Evolutionary conservation across 768 basidiomycete genomes (phyloP).

Genomic region (Calocybe gangraenosa): DNA sequence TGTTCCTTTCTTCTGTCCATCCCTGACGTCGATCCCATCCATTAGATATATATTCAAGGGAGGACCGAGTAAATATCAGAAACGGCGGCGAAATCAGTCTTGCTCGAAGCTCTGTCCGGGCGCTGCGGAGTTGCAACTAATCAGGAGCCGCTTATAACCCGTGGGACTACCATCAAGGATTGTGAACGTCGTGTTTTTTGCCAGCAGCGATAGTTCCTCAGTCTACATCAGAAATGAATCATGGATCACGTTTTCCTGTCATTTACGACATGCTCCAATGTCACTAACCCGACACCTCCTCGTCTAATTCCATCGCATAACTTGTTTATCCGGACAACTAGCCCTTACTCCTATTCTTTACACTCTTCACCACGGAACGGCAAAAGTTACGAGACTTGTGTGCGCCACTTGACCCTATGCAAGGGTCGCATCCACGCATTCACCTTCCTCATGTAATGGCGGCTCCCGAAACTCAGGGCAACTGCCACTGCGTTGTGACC

Average conservation of each 20-base stretch:
- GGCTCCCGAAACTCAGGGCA: background rate
- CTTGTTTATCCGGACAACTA: background rate
- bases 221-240: background rate
- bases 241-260: background rate
- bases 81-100: background rate
- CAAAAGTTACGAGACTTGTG: background rate
- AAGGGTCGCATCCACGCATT: background rate
- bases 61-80: background rate
- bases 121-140: background rate
- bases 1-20: background rate
- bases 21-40: background rate
- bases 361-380: background rate
- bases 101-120: background rate
- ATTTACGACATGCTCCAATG: no score
- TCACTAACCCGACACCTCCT: no score
- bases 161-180: slow-evolving; percentile 1
- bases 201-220: background rate
- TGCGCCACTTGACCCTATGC: slow-evolving; percentile 1
- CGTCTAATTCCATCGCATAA: background rate
- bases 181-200: background rate
- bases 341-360: background rate
- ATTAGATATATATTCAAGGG: background rate
- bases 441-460: background rate
- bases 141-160: background rate
- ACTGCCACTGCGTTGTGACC: background rate